phyloP scores from a whole-genome alignment of 139 green algal species.

The Tetraselmis striata region DNA sequence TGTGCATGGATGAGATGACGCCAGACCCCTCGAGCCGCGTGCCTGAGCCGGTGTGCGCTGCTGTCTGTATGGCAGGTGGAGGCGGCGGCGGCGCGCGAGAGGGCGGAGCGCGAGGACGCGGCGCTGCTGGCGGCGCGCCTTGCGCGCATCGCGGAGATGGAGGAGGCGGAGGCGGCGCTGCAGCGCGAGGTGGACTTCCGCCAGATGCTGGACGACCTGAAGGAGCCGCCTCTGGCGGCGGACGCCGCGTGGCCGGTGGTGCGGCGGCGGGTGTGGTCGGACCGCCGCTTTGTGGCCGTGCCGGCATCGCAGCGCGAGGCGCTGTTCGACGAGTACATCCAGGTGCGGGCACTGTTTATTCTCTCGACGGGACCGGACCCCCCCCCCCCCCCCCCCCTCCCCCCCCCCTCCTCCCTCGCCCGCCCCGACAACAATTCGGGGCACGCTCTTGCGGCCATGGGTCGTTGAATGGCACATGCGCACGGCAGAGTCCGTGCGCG shows the following conservation, averaged over 20 bases:
- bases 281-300: background rate
- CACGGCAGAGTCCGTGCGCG: too few species aligned
- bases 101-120: background rate
- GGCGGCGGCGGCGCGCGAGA: too few species aligned
- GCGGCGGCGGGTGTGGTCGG: background rate
- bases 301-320: background rate
- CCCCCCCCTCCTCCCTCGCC: too few species aligned
- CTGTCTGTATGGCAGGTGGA: background rate
- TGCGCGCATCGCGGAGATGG: background rate
- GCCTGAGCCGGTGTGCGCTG: too few species aligned
- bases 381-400: too few species aligned
- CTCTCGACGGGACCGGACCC: too few species aligned
- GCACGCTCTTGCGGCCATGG: too few species aligned
- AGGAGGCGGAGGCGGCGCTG: background rate
- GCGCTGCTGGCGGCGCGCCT: background rate
- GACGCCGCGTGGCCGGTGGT: background rate
- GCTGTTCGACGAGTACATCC: background rate
- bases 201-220: background rate
- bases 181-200: background rate
- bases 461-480: too few species aligned
- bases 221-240: background rate
- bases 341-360: background rate
- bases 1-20: too few species aligned
- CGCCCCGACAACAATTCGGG: too few species aligned
- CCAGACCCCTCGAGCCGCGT: too few species aligned